These are phyloP conservation scores for Jimgerdemannia lactiflua DNA, from an alignment of 192 early-diverging fungal species.

Conservation along the genomic window DNA sequence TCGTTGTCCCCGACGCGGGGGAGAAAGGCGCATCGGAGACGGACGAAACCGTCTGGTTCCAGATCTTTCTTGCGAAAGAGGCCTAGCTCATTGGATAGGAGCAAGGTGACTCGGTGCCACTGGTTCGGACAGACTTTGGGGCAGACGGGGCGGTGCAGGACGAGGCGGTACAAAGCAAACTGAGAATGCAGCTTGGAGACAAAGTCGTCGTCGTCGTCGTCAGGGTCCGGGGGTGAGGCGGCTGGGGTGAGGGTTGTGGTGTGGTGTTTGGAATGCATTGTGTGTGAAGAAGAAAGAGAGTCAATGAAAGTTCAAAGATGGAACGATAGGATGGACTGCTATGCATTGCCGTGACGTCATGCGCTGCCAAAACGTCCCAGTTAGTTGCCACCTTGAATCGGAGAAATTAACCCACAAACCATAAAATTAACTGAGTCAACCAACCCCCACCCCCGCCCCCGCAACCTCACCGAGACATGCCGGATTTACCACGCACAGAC, in stretches of 20 bases:
- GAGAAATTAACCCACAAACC: too few species aligned
- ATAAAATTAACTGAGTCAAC: background rate
- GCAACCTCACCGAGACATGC: too few species aligned
- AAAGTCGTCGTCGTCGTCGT: constrained; percentile 23
- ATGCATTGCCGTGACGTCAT: background rate
- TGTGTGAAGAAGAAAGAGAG: too few species aligned
- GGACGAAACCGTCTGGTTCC: constrained; percentile 16
- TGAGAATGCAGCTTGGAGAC: constrained; percentile 18
- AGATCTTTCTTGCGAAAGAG: constrained; percentile 20
- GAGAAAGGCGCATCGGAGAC: constrained; percentile 15
- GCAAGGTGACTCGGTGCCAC: constrained; percentile 28
- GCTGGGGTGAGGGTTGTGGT: background rate
- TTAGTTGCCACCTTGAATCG: background rate
- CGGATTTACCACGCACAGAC: too few species aligned
- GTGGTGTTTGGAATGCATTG: background rate
- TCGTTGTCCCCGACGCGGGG: background rate
- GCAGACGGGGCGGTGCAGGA: constrained; percentile 15
- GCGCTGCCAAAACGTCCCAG: background rate
- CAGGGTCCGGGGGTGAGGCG: background rate
- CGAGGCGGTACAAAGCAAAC: constrained; percentile 25
- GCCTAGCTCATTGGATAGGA: constrained; percentile 32
- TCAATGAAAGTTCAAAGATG: too few species aligned
- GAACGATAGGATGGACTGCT: too few species aligned
- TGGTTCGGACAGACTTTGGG: constrained; percentile 4
- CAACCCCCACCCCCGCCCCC: background rate